Base-by-base conservation (phyloP, 345 rosid species). In the Citrus cavaleriei region DNA sequence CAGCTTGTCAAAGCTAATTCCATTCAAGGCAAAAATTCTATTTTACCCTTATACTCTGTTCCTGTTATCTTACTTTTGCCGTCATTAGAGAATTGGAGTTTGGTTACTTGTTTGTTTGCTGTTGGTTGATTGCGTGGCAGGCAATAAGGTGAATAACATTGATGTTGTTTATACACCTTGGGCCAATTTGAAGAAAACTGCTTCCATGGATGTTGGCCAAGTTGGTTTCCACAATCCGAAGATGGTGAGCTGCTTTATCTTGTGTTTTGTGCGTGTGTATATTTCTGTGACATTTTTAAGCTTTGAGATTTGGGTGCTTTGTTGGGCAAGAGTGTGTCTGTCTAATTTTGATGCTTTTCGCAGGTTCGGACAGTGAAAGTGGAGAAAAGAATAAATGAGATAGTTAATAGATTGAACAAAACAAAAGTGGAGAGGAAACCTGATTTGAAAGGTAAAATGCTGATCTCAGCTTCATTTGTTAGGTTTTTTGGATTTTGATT, bases 1-100 rank as follows among this genome's bases (percentile, higher is more conserved):
- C 99, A 96, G 90, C 99, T 96, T 75, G 99, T 96, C 65, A 96
- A 96, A 87, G 99, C 98, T 32, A 96, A 96, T 81, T 96, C 99
- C 78, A 96, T 96, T 73, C 98, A 94, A 93, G 99, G 99, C 85
- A 85, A 46, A 46, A 46, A 81, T 60, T 8, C 62, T 16, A 46
- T 22, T 81, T 27, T 68, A 66, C n/a, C 21, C 66, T 4, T 4
- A n/a, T 46, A 3, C 69, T 71, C 49, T 4, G 51, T 46, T 46
- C 51, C 51, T 46, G 51, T 46, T 13, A 3, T 46, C 18, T 46
- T 3, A 46, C 18, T 46, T 46, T 13, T 46, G 51, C 51, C 10
- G 51, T 46, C 51, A 13, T 46, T 46, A 46, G 51, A 0, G 51
- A 12, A 13, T 46, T 46, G 51, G 51, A 46, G 51, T 46, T 13